These are phyloP conservation scores for Clitoria ternatea DNA, from an alignment of 306 rosid genomes.

Conservation along the genomic window DNA sequence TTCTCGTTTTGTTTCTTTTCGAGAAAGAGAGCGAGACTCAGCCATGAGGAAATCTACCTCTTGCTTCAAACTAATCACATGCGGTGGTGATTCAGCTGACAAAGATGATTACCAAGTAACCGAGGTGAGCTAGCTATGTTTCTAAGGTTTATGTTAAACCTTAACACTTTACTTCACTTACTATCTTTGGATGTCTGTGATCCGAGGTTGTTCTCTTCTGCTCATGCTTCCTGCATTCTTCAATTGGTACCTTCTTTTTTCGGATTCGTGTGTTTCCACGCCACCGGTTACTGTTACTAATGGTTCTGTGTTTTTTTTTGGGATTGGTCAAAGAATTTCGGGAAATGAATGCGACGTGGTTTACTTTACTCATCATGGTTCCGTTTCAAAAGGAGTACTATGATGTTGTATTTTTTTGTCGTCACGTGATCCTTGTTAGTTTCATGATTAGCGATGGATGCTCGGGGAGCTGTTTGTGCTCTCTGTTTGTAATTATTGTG, in stretches of 20 bases:
- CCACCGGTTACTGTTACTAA: too few species aligned
- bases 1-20: slow-evolving; percentile 30
- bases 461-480: neutral
- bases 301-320: neutral
- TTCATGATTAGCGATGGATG: neutral
- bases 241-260: neutral
- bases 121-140: slow-evolving; percentile 49
- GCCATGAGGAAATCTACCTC: slow-evolving; percentile 68
- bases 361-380: slow-evolving; percentile 6
- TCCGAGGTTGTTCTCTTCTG: slow-evolving; percentile 7
- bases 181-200: neutral
- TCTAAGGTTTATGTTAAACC: neutral
- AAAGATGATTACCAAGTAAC: slow-evolving; percentile 45
- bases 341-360: neutral
- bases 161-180: neutral
- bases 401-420: neutral
- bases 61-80: slow-evolving; percentile 78
- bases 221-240: slow-evolving; percentile 8
- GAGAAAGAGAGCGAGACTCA: neutral
- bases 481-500: neutral
- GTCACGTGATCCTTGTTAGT: neutral
- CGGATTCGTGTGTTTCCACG: neutral
- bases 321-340: neutral
- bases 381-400: neutral
- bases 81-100: slow-evolving; percentile 61